phyloP scores from a whole-genome alignment of 1,284 basidiomycete genomes.

The Mycosarcoma mackinlayi region DNA sequence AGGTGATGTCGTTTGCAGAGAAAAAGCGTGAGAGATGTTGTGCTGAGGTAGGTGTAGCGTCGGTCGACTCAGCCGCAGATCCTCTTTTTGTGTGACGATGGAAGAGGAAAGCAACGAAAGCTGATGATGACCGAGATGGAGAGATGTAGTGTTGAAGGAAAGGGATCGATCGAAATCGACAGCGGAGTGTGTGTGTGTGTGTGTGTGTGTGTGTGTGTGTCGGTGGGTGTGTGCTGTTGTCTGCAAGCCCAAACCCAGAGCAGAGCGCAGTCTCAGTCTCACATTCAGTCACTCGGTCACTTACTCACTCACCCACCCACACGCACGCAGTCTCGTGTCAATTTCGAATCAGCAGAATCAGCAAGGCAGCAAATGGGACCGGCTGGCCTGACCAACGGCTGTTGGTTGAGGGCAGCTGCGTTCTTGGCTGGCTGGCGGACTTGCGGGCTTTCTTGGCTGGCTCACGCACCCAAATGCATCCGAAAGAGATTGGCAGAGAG shows the following conservation, averaged over 20 bases:
- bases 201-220: constrained; percentile 5
- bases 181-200: constrained; percentile 13
- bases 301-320: too few species aligned
- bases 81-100: constrained; percentile 15
- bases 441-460: too few species aligned
- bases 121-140: constrained; percentile 17
- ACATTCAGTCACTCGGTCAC: too few species aligned
- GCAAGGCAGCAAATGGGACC: neutral
- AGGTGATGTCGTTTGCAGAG: constrained; percentile 2
- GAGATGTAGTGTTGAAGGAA: neutral
- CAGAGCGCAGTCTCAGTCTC: constrained; percentile 10
- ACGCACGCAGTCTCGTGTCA: neutral
- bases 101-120: constrained; percentile 2
- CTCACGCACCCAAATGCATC: too few species aligned
- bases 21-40: constrained; percentile 6
- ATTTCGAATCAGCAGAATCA: constrained; percentile 6
- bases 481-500: too few species aligned
- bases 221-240: neutral
- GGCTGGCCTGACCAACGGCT: neutral
- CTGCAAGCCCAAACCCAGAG: neutral
- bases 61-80: constrained; percentile 27
- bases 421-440: too few species aligned
- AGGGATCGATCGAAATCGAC: too few species aligned
- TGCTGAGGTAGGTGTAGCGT: neutral
- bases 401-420: too few species aligned